Evolutionary conservation across 2,329 filamentous ascomycete genomes (phyloP).

Genomic region (Aaosphaeria arxii): DNA sequence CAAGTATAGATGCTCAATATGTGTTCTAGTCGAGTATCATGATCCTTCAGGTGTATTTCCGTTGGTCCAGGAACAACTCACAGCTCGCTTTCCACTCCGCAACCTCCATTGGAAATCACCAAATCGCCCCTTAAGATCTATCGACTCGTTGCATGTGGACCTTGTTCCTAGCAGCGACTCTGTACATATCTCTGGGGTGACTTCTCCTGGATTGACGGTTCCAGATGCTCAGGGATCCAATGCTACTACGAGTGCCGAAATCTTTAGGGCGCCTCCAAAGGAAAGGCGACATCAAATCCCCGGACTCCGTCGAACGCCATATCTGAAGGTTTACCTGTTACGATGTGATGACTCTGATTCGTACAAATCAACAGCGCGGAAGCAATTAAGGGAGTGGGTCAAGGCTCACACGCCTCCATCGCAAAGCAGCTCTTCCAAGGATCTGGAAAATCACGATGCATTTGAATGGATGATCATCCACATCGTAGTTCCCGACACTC

Average conservation of each 20-base stretch:
- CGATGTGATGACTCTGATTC: constrained; percentile 94
- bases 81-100: constrained; percentile 75
- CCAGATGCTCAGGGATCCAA: constrained; percentile 10
- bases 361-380: constrained; percentile 78
- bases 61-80: constrained; percentile 72
- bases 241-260: constrained; percentile 23
- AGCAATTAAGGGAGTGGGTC: constrained; percentile 86
- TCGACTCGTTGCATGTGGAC: constrained; percentile 87
- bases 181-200: constrained; percentile 37
- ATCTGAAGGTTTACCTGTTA: constrained; percentile 84
- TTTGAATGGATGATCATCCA: constrained; percentile 95
- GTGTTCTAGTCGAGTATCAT: constrained; percentile 79
- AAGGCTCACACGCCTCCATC: constrained; percentile 64
- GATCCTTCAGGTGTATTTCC: constrained; percentile 89
- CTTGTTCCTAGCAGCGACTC: constrained; percentile 63
- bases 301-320: constrained; percentile 86
- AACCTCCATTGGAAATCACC: constrained; percentile 98
- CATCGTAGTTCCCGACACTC: constrained; percentile 83
- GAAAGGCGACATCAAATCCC: constrained; percentile 89
- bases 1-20: constrained; percentile 13
- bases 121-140: constrained; percentile 84
- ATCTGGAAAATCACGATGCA: constrained; percentile 90
- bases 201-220: constrained; percentile 18
- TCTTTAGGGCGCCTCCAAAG: constrained; percentile 26
- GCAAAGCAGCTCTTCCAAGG: constrained; percentile 53